These are phyloP conservation scores for Russula sp. DNA, from an alignment of 768 basidiomycete genomes.

Conservation along the genomic window DNA sequence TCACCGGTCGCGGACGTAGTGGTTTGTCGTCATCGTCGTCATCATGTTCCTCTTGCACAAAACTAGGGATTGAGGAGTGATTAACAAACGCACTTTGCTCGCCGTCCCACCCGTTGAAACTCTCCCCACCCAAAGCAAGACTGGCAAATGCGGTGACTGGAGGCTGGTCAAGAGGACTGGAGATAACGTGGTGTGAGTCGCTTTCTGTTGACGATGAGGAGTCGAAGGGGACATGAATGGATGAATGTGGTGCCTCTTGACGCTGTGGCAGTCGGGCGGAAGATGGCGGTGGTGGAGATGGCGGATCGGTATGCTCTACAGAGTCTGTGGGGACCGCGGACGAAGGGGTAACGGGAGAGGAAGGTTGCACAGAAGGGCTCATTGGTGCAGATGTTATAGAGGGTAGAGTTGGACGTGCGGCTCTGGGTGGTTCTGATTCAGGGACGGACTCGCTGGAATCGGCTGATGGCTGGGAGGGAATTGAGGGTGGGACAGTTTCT, in stretches of 20 bases:
- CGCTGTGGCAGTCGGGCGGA: slow-evolving; percentile 29
- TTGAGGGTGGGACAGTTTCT: slow-evolving; percentile 15
- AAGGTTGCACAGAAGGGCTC: neutral
- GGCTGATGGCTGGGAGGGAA: slow-evolving; percentile 31
- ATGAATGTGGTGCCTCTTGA: slow-evolving; percentile 23
- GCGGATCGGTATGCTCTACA: slow-evolving; percentile 22
- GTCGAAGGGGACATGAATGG: slow-evolving; percentile 14
- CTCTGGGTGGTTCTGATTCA: neutral
- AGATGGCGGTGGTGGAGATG: slow-evolving; percentile 25
- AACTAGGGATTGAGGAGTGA: slow-evolving; percentile 34
- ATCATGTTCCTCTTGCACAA: slow-evolving; percentile 20
- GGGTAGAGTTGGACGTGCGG: slow-evolving; percentile 32
- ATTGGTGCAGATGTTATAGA: slow-evolving; percentile 18
- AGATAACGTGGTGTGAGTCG: slow-evolving; percentile 29
- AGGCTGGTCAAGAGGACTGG: slow-evolving; percentile 37
- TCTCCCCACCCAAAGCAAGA: slow-evolving; percentile 49
- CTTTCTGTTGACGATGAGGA: slow-evolving; percentile 11
- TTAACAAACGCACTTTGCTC: slow-evolving; percentile 32
- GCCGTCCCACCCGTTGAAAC: slow-evolving; percentile 50
- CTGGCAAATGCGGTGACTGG: slow-evolving; percentile 41
- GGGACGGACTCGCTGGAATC: slow-evolving; percentile 22
- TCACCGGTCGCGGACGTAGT: slow-evolving; percentile 32
- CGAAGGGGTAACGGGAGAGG: slow-evolving; percentile 23
- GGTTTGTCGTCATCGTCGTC: slow-evolving; percentile 39
- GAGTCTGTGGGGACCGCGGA: slow-evolving; percentile 1